Conservation (phyloP, 2,329 filamentous ascomycete species). For the Penicillium hesseltinei region DNA sequence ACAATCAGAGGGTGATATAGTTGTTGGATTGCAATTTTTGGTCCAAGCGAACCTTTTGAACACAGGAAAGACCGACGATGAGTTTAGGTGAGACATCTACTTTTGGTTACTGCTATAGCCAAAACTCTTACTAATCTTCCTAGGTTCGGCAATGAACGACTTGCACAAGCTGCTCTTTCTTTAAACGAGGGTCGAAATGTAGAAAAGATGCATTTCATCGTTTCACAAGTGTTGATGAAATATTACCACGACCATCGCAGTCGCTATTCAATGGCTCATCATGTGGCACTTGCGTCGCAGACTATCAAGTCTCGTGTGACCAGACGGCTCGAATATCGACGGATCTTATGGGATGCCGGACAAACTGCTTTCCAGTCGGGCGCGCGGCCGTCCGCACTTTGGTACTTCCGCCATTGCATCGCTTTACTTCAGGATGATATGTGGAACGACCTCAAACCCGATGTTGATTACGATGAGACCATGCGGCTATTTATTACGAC, state of each 20-base stretch:
- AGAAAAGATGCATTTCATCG: slow-evolving; percentile 85
- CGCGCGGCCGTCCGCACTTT: slow-evolving; percentile 75
- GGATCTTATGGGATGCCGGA: slow-evolving; percentile 75
- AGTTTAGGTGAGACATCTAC: slow-evolving; percentile 55
- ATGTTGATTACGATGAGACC: slow-evolving; percentile 84
- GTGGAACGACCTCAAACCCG: slow-evolving; percentile 68
- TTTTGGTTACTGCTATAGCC: background rate
- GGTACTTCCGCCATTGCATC: slow-evolving; percentile 76
- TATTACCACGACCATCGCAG: slow-evolving; percentile 63
- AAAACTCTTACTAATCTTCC: slow-evolving; percentile 5
- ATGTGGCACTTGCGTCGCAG: slow-evolving; percentile 74
- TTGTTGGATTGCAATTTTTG: slow-evolving; percentile 75
- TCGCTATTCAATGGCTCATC: slow-evolving; percentile 72
- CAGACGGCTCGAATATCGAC: slow-evolving; percentile 65
- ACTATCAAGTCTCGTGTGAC: slow-evolving; percentile 68
- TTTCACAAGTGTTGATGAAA: slow-evolving; percentile 76
- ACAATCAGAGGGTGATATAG: slow-evolving; percentile 62
- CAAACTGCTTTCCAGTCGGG: slow-evolving; percentile 77
- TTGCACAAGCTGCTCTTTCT: slow-evolving; percentile 69
- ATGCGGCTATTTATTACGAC: slow-evolving; percentile 73
- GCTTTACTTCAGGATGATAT: slow-evolving; percentile 74
- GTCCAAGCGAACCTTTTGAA: slow-evolving; percentile 79
- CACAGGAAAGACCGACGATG: slow-evolving; percentile 78
- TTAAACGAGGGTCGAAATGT: slow-evolving; percentile 66
- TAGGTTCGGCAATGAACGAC: slow-evolving; percentile 83